A percentile compares a stretch with the other conserved stretches of the same genome.
phyloP scores from a whole-genome alignment of 352 stramenopile genomes.

The Pythium plurisporium region DNA sequence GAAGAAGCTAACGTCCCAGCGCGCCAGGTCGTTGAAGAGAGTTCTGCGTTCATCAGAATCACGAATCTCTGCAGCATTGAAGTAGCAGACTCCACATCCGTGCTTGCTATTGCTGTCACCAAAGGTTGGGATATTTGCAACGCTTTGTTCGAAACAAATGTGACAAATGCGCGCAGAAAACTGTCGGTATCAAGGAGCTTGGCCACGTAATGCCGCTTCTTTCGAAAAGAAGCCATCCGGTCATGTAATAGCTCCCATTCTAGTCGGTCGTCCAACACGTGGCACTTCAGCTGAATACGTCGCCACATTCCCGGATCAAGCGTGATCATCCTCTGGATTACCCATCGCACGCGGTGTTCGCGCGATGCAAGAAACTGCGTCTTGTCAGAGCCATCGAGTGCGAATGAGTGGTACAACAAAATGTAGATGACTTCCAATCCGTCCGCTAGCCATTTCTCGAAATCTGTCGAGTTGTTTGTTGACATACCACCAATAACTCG shows the following conservation, averaged over 20 bases:
- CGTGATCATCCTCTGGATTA: constrained; percentile 14
- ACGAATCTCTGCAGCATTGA: constrained; percentile 7
- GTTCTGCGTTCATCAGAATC: constrained; percentile 1
- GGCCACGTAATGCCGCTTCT: neutral
- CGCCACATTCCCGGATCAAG: constrained; percentile 6
- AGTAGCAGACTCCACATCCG: neutral
- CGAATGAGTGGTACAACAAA: neutral
- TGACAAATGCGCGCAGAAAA: constrained; percentile 4
- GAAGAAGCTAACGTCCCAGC: no score
- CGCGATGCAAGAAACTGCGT: neutral
- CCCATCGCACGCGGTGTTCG: constrained; percentile 5
- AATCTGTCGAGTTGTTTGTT: neutral
- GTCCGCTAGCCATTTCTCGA: constrained; percentile 12
- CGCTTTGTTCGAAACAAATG: constrained; percentile 3
- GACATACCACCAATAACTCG: neutral
- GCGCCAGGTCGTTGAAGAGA: neutral
- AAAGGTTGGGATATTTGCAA: neutral
- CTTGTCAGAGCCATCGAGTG: neutral
- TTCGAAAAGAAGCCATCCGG: constrained; percentile 1
- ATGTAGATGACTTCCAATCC: constrained; percentile 12
- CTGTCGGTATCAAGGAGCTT: constrained; percentile 9
- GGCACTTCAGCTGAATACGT: neutral
- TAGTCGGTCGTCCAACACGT: neutral
- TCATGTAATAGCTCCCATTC: constrained; percentile 5
- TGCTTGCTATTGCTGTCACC: neutral